These are phyloP conservation scores for Alternaria dauci DNA, from an alignment of 2,329 filamentous ascomycete genomes.

Conservation along the genomic window DNA sequence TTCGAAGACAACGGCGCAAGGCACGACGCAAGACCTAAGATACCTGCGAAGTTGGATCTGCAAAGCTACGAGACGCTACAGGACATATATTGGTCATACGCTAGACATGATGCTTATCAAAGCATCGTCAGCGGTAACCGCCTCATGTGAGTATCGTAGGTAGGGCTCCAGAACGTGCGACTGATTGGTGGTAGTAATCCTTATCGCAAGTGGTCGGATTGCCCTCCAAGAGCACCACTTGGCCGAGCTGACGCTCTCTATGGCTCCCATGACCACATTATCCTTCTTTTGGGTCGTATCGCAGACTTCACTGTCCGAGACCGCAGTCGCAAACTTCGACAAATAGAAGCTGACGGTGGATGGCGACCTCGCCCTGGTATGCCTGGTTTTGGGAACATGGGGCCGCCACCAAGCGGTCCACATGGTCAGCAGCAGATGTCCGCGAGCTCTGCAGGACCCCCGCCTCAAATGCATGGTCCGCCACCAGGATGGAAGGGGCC, in stretches of 20 bases:
- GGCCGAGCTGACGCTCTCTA: slow-evolving; percentile 81
- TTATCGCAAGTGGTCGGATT: slow-evolving; percentile 83
- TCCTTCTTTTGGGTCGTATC: slow-evolving; percentile 81
- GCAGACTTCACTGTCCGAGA: slow-evolving; percentile 82
- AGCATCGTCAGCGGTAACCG: slow-evolving; percentile 86
- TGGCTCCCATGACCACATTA: slow-evolving; percentile 86
- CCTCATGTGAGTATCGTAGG: slow-evolving; percentile 72
- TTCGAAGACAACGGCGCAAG: slow-evolving; percentile 45
- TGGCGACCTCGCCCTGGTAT: slow-evolving; percentile 62
- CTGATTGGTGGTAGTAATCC: slow-evolving; percentile 69
- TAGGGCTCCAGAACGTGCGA: background rate
- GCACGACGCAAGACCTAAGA: slow-evolving; percentile 48
- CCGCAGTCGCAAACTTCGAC: slow-evolving; percentile 76
- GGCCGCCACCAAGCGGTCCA: slow-evolving; percentile 41
- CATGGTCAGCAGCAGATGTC: slow-evolving; percentile 33
- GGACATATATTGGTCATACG: slow-evolving; percentile 96
- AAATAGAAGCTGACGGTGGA: slow-evolving; percentile 67
- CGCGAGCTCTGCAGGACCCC: slow-evolving; percentile 35
- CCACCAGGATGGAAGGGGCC: slow-evolving; percentile 28
- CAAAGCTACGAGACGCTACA: slow-evolving; percentile 81
- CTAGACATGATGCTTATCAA: slow-evolving; percentile 92
- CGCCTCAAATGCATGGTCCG: slow-evolving; percentile 37
- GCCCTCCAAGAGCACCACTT: slow-evolving; percentile 82
- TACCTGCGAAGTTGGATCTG: slow-evolving; percentile 64
- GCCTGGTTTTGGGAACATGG: slow-evolving; percentile 47